These are phyloP conservation scores for Quercus agrifolia DNA, from an alignment of 306 rosid species.

Conservation along the genomic window DNA sequence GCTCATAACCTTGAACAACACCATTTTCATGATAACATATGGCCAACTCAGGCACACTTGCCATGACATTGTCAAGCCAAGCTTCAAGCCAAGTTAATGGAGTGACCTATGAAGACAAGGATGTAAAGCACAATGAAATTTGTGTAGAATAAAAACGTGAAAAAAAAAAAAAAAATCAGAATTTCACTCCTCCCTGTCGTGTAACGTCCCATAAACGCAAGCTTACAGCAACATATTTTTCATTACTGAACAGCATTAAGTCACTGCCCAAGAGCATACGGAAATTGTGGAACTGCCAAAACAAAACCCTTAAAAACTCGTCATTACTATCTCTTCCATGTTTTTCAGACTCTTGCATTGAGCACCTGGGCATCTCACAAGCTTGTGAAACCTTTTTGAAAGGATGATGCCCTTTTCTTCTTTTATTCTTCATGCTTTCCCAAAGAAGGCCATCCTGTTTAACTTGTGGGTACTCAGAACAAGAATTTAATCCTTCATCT, in stretches of 20 bases:
- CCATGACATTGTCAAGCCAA: conserved; percentile 99
- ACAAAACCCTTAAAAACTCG: conserved; percentile 71
- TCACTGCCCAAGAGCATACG: conserved; percentile 97
- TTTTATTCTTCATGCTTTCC: conserved; percentile 62
- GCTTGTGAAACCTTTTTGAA: conserved; percentile 73
- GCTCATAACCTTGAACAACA: conserved; percentile 96
- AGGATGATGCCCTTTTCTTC: conserved; percentile 48
- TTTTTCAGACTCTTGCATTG: conserved; percentile 78
- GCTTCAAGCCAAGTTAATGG: conserved; percentile 98
- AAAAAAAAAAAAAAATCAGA: conserved; percentile 11
- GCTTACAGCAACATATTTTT: conserved; percentile 93
- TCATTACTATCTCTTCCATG: conserved; percentile 68
- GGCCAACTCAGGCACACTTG: conserved; percentile 96
- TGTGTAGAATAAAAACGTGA: not conserved
- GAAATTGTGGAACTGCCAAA: conserved; percentile 96
- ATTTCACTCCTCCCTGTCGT: conserved; percentile 51
- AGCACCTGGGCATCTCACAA: conserved; percentile 66
- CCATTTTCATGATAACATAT: conserved; percentile 92
- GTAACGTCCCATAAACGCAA: conserved; percentile 95
- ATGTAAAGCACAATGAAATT: conserved; percentile 17
- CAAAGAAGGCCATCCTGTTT: conserved; percentile 51
- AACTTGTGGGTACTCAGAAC: conserved; percentile 58
- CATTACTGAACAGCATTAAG: conserved; percentile 86
- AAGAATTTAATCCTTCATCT: conserved; percentile 47
- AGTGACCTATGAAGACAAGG: conserved; percentile 55